Conservation (phyloP, 495 filamentous ascomycete species). For the Penicillium paradoxum region DNA sequence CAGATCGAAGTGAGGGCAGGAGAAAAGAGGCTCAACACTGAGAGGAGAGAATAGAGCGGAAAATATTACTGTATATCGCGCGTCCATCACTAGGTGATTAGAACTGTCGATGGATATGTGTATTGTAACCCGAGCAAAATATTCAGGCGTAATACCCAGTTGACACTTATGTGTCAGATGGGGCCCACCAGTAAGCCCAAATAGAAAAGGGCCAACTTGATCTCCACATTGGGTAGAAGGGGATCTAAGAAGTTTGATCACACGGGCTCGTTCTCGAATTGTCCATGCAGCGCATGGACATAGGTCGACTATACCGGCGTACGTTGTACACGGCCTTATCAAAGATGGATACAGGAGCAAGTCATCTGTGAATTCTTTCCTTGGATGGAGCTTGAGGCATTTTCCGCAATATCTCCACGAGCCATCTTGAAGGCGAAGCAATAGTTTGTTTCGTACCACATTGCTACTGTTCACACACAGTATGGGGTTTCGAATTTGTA, state of each 20-base stretch:
- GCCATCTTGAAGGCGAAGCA: conserved; percentile 17
- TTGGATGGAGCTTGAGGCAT: conserved; percentile 19
- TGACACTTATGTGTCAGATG: conserved; percentile 2
- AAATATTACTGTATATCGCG: conserved; percentile 4
- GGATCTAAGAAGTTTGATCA: conserved; percentile 11
- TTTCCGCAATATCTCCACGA: conserved; percentile 13
- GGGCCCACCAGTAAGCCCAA: neutral
- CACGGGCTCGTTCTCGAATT: conserved; percentile 7
- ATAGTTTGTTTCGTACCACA: conserved; percentile 14
- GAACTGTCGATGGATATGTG: conserved; percentile 3
- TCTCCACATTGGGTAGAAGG: neutral
- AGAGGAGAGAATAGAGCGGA: neutral
- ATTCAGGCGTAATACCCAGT: neutral
- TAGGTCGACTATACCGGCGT: conserved; percentile 14
- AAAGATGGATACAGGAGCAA: neutral
- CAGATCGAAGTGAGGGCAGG: conserved; percentile 14
- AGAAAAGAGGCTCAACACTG: conserved; percentile 7
- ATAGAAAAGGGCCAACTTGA: conserved; percentile 2
- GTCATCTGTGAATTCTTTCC: conserved; percentile 11
- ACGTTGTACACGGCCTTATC: conserved; percentile 5
- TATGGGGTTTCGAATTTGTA: conserved; percentile 7
- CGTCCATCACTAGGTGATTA: neutral
- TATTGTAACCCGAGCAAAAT: conserved; percentile 2
- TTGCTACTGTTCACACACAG: conserved; percentile 12
- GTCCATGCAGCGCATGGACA: conserved; percentile 14